Base-by-base conservation (phyloP, 441 rosid species). In the Cnidoscolus chayamansa region DNA sequence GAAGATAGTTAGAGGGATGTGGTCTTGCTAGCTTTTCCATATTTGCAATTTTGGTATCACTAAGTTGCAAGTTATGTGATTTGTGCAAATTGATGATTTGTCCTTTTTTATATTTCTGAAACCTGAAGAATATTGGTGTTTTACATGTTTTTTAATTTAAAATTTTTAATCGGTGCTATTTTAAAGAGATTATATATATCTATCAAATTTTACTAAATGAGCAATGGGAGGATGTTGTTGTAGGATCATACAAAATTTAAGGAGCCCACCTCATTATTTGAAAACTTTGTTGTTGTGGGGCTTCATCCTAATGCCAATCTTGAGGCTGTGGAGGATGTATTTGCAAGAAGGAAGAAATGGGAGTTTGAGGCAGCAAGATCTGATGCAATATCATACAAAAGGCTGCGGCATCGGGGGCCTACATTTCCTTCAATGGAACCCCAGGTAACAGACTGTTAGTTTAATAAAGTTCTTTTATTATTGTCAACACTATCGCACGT, bases 221-320 rank as follows among this genome's bases (percentile, higher is more conserved):
- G 68, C 66, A 43, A 76, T 67, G 13, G n/a, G 40, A 56, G 73
- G 68, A 50, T 78, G 73, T 79, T 75, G 59, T 72, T 83, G 78
- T 78, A 92, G 99, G 98, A 88, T 74, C 80, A 80, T 51, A 80
- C 80, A 35, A 90, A 86, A 76, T 83, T 79, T 56, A 84, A 83
- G 92, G 94, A 89, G 75, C 94, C 99, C n/a, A 85, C 84, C 31
- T 80, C 94, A 54, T 84, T 95, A 20, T 95, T 91, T 78, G 99
- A 95, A 82, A 96, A 93, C 83, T 90, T 95, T 71, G 80, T 93
- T 79, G 80, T 95, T 59, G 90, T 80, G 71, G 99, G 99, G 78
- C 94, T 93, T 83, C 91, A 86, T 74, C 97, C 97, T 31, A 88
- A 88, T 77, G 80, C 97, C 51, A 83, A 90, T 86, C 86, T 95